phyloP scores from a whole-genome alignment of 2,329 filamentous ascomycete species.

The Neofusicoccum sp. region DNA sequence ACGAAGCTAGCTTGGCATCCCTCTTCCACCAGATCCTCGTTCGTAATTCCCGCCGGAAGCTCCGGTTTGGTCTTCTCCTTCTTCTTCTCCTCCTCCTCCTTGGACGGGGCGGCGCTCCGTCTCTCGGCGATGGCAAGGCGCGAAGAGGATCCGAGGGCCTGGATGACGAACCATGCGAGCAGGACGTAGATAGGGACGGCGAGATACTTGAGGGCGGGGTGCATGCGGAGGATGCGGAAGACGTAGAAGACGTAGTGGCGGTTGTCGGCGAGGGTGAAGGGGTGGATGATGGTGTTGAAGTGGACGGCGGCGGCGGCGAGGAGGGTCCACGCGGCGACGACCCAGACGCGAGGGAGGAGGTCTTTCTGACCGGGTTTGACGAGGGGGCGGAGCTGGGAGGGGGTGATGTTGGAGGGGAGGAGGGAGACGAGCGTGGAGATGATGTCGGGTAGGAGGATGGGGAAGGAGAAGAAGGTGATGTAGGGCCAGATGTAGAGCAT shows the following conservation, averaged over 20 bases:
- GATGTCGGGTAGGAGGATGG: conserved; percentile 49
- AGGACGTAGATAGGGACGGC: conserved; percentile 69
- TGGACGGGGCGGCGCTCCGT: neutral
- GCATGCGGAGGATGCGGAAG: conserved; percentile 75
- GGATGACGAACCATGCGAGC: conserved; percentile 67
- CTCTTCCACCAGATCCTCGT: conserved; percentile 12
- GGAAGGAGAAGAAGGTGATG: conserved; percentile 83
- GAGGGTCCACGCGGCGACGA: conserved; percentile 20
- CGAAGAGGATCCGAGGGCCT: conserved; percentile 50
- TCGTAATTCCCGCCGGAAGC: neutral
- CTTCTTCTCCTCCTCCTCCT: neutral
- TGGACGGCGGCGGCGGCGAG: conserved; percentile 56
- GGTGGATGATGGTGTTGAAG: conserved; percentile 90
- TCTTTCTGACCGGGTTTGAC: conserved; percentile 1
- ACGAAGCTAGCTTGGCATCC: conserved; percentile 46
- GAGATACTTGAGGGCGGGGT: conserved; percentile 62
- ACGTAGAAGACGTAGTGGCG: conserved; percentile 97
- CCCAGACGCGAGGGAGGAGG: conserved; percentile 35
- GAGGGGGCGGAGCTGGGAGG: neutral
- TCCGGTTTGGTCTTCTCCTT: neutral
- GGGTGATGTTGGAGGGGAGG: neutral
- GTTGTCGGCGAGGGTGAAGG: conserved; percentile 95
- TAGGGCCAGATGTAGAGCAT: conserved; percentile 96
- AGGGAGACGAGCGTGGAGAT: neutral
- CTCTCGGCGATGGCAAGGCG: conserved; percentile 1